Percentiles rank a stretch among this genome's conserved stretches.
Evolutionary conservation across 768 basidiomycete species (phyloP).

Genomic region (Tylopilus sp.): DNA sequence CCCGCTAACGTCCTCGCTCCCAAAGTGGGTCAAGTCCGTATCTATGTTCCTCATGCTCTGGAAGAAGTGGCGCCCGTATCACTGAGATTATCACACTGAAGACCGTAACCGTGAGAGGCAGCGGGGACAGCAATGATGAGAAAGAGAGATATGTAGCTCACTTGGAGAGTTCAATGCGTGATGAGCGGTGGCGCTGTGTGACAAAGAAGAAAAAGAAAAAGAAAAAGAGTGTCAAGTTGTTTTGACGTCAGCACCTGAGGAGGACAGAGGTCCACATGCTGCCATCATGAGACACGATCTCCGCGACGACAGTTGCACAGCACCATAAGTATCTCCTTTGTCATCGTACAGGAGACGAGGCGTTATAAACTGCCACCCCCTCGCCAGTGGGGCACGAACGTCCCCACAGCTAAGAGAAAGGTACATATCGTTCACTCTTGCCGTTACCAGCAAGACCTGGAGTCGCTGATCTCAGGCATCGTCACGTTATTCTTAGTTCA

Average conservation of each 20-base stretch:
- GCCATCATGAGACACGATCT: no score
- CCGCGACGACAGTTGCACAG: no score
- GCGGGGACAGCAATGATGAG: neutral
- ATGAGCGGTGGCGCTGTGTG: no score
- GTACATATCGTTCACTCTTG: conserved; percentile 4
- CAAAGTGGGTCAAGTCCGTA: conserved; percentile 46
- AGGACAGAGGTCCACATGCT: no score
- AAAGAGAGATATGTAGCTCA: no score
- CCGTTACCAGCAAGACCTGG: conserved; percentile 3
- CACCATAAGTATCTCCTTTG: neutral
- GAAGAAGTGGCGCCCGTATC: conserved; percentile 43
- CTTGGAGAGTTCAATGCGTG: no score
- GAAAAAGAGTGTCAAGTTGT: no score
- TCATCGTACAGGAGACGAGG: neutral
- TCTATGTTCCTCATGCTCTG: neutral
- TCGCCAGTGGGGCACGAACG: no score
- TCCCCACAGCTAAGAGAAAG: conserved; percentile 6
- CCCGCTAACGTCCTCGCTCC: conserved; percentile 71
- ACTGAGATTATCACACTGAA: conserved; percentile 46
- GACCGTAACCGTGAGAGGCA: conserved; percentile 27
- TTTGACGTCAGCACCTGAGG: no score
- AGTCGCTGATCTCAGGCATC: neutral
- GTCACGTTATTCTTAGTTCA: conserved; percentile 16
- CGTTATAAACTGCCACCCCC: conserved; percentile 2
- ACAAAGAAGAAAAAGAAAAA: no score